These are phyloP conservation scores for Lentinula boryana DNA, from an alignment of 768 basidiomycete genomes.

Conservation along the genomic window DNA sequence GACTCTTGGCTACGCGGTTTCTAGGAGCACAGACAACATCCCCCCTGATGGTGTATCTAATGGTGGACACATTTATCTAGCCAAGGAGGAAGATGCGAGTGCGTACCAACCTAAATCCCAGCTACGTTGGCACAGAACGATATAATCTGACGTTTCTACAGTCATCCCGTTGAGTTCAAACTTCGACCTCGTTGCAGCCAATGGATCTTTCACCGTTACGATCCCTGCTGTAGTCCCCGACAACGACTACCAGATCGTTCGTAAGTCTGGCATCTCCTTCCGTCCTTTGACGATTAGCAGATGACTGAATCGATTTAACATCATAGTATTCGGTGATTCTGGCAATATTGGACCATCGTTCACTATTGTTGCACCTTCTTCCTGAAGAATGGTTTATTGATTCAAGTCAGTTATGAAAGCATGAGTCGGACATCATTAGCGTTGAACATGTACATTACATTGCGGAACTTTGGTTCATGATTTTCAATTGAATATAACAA, in stretches of 20 bases:
- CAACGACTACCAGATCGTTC: not conserved
- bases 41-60: not conserved
- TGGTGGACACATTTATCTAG: not conserved
- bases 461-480: no score
- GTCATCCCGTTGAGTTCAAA: not conserved
- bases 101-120: not conserved
- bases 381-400: not conserved
- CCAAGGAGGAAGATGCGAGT: not conserved
- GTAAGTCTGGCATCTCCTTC: not conserved
- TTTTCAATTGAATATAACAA: no score
- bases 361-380: not conserved
- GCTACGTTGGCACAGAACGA: not conserved
- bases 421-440: no score
- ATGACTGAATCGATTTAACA: not conserved
- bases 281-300: not conserved
- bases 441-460: no score
- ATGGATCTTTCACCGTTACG: not conserved
- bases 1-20: not conserved
- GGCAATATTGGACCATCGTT: not conserved
- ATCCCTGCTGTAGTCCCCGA: not conserved
- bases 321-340: not conserved
- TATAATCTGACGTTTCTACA: not conserved
- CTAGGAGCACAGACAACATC: not conserved
- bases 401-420: no score
- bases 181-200: not conserved